Evolutionary conservation across 352 stramenopile species (phyloP).

Genomic region (Plasmopara muralis): DNA sequence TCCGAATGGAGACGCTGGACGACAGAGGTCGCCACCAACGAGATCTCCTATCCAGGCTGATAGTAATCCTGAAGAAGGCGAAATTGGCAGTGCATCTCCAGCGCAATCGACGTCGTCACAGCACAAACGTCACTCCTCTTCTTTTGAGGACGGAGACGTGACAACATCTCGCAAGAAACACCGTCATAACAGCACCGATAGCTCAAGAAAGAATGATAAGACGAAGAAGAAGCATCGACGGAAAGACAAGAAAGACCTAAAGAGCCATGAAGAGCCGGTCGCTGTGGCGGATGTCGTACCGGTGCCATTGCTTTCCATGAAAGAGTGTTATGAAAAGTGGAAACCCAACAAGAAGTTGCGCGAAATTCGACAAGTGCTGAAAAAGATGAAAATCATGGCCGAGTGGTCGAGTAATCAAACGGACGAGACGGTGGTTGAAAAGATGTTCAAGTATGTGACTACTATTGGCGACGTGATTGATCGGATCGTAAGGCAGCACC

Average conservation of each 20-base stretch:
- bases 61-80: slow-evolving; percentile 46
- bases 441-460: slow-evolving; percentile 82
- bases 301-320: slow-evolving; percentile 32
- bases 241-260: slow-evolving; percentile 9
- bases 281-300: slow-evolving; percentile 14
- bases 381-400: slow-evolving; percentile 85
- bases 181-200: slow-evolving; percentile 25
- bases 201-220: slow-evolving; percentile 31
- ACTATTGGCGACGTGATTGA: slow-evolving; percentile 79
- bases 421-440: slow-evolving; percentile 79
- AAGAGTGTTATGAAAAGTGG: slow-evolving; percentile 71
- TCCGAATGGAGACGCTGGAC: slow-evolving; percentile 22
- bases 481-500: slow-evolving; percentile 49
- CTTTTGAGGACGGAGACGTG: slow-evolving; percentile 23
- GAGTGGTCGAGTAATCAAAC: slow-evolving; percentile 77
- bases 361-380: slow-evolving; percentile 71
- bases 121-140: slow-evolving; percentile 35
- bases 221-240: slow-evolving; percentile 22
- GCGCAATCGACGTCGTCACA: slow-evolving; percentile 22
- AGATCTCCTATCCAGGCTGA: slow-evolving; percentile 20
- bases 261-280: slow-evolving; percentile 5
- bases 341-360: slow-evolving; percentile 67
- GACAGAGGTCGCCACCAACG: slow-evolving; percentile 28
- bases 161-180: slow-evolving; percentile 27
- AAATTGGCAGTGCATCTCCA: slow-evolving; percentile 32